These are phyloP conservation scores for Nicotiana noctiflora DNA, from an alignment of 257 asterid genomes.

Conservation along the genomic window DNA sequence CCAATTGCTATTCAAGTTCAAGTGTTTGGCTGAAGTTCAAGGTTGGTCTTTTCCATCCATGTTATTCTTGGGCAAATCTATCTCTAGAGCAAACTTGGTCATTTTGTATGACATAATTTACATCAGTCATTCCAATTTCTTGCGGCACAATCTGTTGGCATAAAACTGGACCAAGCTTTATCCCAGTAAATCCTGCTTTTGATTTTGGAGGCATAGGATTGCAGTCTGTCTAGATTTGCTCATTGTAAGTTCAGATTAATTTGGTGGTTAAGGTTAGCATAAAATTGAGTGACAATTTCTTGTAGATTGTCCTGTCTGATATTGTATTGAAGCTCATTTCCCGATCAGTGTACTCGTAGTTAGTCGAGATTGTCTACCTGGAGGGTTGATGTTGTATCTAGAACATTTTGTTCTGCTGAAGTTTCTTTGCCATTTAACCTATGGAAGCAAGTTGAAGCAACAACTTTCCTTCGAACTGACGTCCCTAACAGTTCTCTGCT, in stretches of 20 bases:
- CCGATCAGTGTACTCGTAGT: background rate
- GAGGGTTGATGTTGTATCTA: background rate
- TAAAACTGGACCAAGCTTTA: background rate
- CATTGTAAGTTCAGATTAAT: background rate
- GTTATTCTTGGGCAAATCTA: background rate
- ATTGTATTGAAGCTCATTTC: background rate
- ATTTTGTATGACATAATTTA: background rate
- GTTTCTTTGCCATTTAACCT: background rate
- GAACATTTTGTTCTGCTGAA: background rate
- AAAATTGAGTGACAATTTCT: background rate
- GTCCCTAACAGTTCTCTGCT: background rate
- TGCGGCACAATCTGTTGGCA: background rate
- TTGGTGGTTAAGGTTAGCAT: background rate
- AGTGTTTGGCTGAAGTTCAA: background rate
- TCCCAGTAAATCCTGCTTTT: background rate
- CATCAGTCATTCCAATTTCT: background rate
- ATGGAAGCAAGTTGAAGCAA: background rate
- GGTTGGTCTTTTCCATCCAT: background rate
- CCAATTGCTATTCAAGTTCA: background rate
- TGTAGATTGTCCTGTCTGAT: background rate
- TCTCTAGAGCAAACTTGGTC: background rate
- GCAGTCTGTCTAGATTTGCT: background rate
- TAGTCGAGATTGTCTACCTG: background rate
- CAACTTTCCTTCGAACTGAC: background rate
- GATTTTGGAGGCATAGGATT: background rate